These are phyloP conservation scores for Pichia cabralensis DNA, from an alignment of 805 yeast species.

Conservation along the genomic window DNA sequence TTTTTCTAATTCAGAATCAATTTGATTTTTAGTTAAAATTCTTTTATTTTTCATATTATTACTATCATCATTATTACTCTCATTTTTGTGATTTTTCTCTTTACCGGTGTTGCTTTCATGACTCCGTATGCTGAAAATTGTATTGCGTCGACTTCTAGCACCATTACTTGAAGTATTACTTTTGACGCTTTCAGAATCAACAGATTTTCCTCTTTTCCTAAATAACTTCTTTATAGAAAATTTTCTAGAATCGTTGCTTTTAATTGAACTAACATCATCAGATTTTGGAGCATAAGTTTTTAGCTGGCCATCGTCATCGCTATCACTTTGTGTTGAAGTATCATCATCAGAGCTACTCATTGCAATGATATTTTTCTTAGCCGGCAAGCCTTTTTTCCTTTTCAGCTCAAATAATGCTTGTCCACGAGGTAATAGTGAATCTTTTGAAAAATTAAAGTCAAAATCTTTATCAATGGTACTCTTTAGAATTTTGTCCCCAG, in stretches of 20 bases:
- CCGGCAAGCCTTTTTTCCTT: constrained; percentile 1
- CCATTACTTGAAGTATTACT: not conserved
- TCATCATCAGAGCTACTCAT: constrained; percentile 15
- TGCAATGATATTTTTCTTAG: constrained; percentile 13
- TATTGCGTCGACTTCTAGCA: no score
- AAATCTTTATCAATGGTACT: constrained; percentile 25
- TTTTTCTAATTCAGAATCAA: not conserved
- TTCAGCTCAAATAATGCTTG: constrained; percentile 4
- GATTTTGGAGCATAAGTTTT: not conserved
- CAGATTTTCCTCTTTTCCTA: constrained; percentile 8
- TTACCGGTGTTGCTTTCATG: not conserved
- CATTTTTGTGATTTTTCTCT: not conserved
- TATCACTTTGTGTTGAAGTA: constrained; percentile 16
- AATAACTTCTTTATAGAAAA: constrained; percentile 3
- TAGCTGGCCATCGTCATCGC: constrained; percentile 1
- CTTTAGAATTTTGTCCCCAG: not conserved
- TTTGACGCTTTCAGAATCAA: constrained; percentile 3
- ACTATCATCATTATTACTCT: not conserved
- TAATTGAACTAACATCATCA: constrained; percentile 1
- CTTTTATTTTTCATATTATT: not conserved
- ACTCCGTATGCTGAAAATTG: no score
- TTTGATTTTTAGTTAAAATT: no score
- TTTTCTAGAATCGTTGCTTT: not conserved
- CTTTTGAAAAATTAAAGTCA: constrained; percentile 21
- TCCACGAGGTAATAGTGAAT: constrained; percentile 8